Percentiles rank a stretch among this genome's conserved stretches.
Evolutionary conservation across 805 yeast species (phyloP).

Genomic region (Diddensiella caesifluorescens): DNA sequence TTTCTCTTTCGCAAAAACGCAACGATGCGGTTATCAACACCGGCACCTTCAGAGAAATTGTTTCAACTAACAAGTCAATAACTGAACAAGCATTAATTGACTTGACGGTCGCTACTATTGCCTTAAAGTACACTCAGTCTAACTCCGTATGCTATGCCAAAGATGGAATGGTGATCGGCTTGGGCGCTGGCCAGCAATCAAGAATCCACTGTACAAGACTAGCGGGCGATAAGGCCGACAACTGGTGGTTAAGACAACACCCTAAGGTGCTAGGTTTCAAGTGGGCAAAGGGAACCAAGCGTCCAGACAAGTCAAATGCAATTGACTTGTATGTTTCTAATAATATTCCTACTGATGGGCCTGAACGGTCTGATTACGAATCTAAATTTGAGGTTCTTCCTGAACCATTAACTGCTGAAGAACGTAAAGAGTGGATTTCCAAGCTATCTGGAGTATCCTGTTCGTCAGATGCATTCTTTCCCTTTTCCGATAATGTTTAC

Average conservation of each 20-base stretch:
- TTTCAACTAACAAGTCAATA: conserved; percentile 77
- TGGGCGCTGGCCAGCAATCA: conserved; percentile 99
- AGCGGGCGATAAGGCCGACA: conserved; percentile 99
- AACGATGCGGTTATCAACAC: conserved; percentile 94
- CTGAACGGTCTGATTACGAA: conserved; percentile 89
- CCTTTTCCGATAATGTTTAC: conserved; percentile 98
- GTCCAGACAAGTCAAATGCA: conserved; percentile 98
- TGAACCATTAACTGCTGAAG: conserved; percentile 70
- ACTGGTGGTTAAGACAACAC: conserved; percentile 99
- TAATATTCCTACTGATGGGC: conserved; percentile 86
- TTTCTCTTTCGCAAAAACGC: conserved; percentile 92
- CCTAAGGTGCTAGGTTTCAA: conserved; percentile 87
- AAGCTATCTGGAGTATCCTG: conserved; percentile 82
- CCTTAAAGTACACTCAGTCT: conserved; percentile 95
- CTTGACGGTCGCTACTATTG: conserved; percentile 94
- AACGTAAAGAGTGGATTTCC: conserved; percentile 80
- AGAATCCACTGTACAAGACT: conserved; percentile 98
- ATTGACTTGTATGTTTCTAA: conserved; percentile 89
- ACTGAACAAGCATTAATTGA: conserved; percentile 92
- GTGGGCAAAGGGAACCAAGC: conserved; percentile 97
- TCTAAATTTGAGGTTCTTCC: conserved; percentile 83
- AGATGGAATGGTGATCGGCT: conserved; percentile 98
- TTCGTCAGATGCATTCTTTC: conserved; percentile 98
- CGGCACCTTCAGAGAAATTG: conserved; percentile 85
- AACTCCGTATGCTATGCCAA: conserved; percentile 98